A percentile compares a stretch with the other conserved stretches of the same genome.
These are phyloP conservation scores for Umbilicus rupestris DNA, from an alignment of 164 flowering plant genomes.

Conservation along the genomic window DNA sequence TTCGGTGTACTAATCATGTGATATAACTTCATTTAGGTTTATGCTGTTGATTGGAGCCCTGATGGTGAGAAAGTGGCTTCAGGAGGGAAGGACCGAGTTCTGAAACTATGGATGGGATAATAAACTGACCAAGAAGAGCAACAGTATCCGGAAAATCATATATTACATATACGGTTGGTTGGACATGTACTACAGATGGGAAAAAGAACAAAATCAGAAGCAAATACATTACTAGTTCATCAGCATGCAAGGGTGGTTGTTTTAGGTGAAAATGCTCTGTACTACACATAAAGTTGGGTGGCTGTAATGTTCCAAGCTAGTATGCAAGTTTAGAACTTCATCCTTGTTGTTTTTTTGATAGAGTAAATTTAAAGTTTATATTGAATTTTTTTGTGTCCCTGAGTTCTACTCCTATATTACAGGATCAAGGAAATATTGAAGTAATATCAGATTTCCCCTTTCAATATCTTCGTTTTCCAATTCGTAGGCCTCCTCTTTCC, in stretches of 20 bases:
- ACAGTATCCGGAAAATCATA: not conserved
- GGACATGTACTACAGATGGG: not conserved
- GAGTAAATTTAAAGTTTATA: too few relatives aligned
- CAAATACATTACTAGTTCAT: not conserved
- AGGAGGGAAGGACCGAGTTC: slow-evolving; percentile 76
- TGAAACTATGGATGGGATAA: slow-evolving; percentile 93
- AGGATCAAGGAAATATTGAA: too few relatives aligned
- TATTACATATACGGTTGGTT: not conserved
- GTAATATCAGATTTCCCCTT: too few relatives aligned
- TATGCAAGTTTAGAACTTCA: too few relatives aligned
- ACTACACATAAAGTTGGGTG: not conserved
- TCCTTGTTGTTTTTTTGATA: too few relatives aligned
- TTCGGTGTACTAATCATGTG: not conserved
- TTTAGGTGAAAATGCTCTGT: not conserved
- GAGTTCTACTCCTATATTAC: too few relatives aligned
- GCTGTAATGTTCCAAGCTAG: too few relatives aligned
- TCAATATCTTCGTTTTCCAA: too few relatives aligned
- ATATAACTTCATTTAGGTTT: slow-evolving; percentile 42
- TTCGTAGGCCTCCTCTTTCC: too few relatives aligned
- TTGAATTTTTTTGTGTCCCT: too few relatives aligned
- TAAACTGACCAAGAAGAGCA: not conserved
- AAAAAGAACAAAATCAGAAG: not conserved
- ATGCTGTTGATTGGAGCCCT: slow-evolving; percentile 98
- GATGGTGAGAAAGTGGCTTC: slow-evolving; percentile 99
- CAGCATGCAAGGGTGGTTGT: not conserved